These are phyloP conservation scores for Neurospora sp. DNA, from an alignment of 2,329 filamentous ascomycete genomes.

Conservation along the genomic window DNA sequence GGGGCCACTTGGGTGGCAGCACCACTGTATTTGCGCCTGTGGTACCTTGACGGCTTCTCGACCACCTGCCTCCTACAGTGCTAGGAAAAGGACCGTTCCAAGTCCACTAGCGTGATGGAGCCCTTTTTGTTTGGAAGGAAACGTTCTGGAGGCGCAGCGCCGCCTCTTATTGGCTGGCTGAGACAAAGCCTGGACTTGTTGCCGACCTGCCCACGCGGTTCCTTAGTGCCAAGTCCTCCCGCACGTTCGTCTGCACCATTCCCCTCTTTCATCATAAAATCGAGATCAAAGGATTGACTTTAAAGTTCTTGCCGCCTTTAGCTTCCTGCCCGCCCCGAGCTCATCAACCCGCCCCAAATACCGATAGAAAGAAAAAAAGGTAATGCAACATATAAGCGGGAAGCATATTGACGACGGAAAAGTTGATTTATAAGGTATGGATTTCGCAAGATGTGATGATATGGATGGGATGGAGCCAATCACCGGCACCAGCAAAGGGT, in stretches of 20 bases:
- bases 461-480: not conserved
- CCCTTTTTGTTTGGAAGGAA: not conserved
- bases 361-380: not conserved
- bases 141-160: not conserved
- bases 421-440: not conserved
- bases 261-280: not conserved
- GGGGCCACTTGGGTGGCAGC: conserved; percentile 9
- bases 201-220: not conserved
- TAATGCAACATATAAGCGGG: not conserved
- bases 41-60: not conserved
- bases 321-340: not conserved
- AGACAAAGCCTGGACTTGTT: not conserved
- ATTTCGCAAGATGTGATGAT: not conserved
- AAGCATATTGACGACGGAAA: not conserved
- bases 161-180: not conserved
- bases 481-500: not conserved
- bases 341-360: not conserved
- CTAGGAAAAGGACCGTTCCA: not conserved
- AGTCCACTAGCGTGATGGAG: not conserved
- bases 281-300: not conserved
- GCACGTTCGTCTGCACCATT: not conserved
- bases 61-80: not conserved
- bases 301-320: not conserved
- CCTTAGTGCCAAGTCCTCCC: not conserved
- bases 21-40: not conserved